These are phyloP conservation scores for Friedmanniomyces endolithicus DNA, from an alignment of 495 filamentous ascomycete genomes.

Conservation along the genomic window DNA sequence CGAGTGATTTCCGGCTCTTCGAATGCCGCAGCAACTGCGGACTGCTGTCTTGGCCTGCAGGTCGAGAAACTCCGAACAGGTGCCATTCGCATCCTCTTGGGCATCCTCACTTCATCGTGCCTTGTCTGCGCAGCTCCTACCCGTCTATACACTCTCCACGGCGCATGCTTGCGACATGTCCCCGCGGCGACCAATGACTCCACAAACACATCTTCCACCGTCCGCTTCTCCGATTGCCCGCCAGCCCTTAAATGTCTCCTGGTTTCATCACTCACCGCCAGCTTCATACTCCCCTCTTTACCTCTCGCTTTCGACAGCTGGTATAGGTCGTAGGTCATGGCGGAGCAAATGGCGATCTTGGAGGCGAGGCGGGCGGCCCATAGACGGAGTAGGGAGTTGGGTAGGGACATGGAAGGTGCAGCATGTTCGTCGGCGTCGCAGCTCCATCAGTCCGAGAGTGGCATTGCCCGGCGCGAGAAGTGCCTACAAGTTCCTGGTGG, in stretches of 20 bases:
- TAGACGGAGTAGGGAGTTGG: constrained; percentile 32
- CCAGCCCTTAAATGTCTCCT: background rate
- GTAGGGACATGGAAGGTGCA: constrained; percentile 51
- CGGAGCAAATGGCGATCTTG: constrained; percentile 25
- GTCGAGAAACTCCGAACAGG: background rate
- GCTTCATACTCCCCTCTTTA: constrained; percentile 6
- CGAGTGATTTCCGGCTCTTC: constrained; percentile 7
- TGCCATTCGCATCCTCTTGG: background rate
- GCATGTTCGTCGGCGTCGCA: constrained; percentile 44
- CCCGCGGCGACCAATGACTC: constrained; percentile 51
- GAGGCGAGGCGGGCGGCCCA: constrained; percentile 38
- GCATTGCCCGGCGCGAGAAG: background rate
- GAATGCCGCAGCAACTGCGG: background rate
- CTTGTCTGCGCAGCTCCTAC: background rate
- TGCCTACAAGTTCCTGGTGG: background rate
- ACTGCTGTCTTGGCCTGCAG: background rate
- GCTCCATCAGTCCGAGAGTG: background rate
- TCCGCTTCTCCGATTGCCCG: background rate
- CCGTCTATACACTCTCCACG: background rate
- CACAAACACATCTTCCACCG: constrained; percentile 48
- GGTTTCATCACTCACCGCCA: constrained; percentile 2
- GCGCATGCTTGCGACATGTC: constrained; percentile 38
- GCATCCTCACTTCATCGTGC: background rate
- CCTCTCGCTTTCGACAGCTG: constrained; percentile 8
- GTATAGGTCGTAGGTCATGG: constrained; percentile 20